Base-by-base conservation (phyloP, 2,329 filamentous ascomycete species). In the Penicillium hesseltinei region DNA sequence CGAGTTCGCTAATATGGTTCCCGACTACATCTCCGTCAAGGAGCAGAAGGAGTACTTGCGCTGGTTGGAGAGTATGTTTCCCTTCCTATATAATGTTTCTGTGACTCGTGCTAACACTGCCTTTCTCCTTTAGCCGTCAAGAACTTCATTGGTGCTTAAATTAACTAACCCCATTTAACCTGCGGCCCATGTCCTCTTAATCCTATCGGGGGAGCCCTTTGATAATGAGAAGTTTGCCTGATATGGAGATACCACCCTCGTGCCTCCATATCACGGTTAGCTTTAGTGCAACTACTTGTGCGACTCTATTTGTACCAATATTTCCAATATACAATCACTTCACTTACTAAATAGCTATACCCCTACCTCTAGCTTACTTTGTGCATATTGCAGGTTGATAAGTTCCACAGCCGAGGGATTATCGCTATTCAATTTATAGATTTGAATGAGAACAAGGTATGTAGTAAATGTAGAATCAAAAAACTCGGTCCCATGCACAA, bases 11-110 rank as follows among this genome's bases (percentile, higher is more conserved):
- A 80, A 92, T 66, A 97, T 97, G 77, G 88, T 96, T 44, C 91
- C 92, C 38, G 92, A 97, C 75, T 99, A 96, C 80, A 92, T 97
- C 71, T 92, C 97, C 74, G 86, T 90, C 78, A 99, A 99, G 88
- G 94, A 99, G 85, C 93, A 97, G 85, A 89, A 87, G 79, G 94
- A 99, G 83, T 99, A 99, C 77, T 80, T 95, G 61, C 80, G 84
- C 65, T 99, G 95, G 94, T 81, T 99, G 75, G 84, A 87, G 76
- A 86, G 83, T 84, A 75, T 76, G 81, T 70, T 53, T 54, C 54
- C 45, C 48, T 48, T 55, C 13, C 21, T 47, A 35, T 15, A n/a
- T 10, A 9, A 19, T 38, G 4, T 21, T 23, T 15, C 11, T 27
- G 17, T 13, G 33, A 40, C n/a, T 23, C 13, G 36, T 45, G 51